Conservation (phyloP, 169 alveolate genomes). For the Toxoplasma gondii region DNA sequence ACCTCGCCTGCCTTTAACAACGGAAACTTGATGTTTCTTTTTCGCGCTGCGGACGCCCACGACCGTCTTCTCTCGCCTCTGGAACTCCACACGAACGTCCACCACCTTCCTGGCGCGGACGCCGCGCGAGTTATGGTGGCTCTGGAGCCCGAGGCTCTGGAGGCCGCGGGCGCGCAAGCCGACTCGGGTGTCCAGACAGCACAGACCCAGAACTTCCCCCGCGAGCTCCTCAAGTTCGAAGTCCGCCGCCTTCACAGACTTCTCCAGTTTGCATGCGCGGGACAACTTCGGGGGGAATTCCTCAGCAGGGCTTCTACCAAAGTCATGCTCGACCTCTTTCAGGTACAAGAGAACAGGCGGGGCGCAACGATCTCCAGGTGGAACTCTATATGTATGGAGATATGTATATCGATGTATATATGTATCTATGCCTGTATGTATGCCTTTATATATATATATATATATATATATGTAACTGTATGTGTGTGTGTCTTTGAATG, state of each 20-base stretch:
- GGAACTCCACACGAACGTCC: constrained; percentile 56
- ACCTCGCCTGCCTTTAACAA: constrained; percentile 50
- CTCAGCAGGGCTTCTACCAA: constrained; percentile 30
- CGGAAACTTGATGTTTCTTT: constrained; percentile 57
- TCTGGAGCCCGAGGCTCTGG: background rate
- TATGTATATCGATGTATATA: background rate
- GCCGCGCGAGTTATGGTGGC: constrained; percentile 58
- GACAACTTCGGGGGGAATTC: constrained; percentile 46
- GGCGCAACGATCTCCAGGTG: background rate
- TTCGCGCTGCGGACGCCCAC: constrained; percentile 64
- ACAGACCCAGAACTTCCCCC: background rate
- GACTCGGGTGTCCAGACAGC: background rate
- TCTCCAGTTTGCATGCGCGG: constrained; percentile 62
- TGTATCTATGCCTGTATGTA: background rate
- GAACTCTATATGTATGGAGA: background rate
- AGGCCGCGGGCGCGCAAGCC: background rate
- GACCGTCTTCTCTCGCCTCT: constrained; percentile 54
- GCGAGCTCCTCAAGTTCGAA: constrained; percentile 63
- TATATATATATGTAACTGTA: background rate
- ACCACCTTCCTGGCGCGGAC: constrained; percentile 53
- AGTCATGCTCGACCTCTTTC: constrained; percentile 56
- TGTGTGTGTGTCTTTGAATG: background rate
- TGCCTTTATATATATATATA: no score
- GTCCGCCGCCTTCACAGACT: constrained; percentile 56
- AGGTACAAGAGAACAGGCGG: constrained; percentile 22